Evolutionary conservation across 23 red algal species (phyloP).

Genomic region (Gracilaria vermiculophylla): DNA sequence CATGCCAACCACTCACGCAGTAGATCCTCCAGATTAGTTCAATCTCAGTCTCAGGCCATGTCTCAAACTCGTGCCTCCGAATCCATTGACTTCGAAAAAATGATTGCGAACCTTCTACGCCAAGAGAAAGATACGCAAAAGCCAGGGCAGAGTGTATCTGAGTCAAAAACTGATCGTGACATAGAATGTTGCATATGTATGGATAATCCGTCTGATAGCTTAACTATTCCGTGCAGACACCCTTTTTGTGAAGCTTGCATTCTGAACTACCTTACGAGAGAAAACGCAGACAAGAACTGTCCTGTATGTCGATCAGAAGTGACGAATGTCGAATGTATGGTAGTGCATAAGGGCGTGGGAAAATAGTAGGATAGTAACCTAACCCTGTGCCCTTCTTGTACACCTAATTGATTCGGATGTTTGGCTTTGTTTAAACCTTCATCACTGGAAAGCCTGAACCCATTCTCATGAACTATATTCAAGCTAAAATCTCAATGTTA

Average conservation of each 20-base stretch:
- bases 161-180: background rate
- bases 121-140: background rate
- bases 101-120: background rate
- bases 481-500: too few relatives aligned
- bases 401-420: too few relatives aligned
- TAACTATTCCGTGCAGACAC: slow-evolving; percentile 31
- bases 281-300: slow-evolving; percentile 17
- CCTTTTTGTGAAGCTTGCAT: slow-evolving; percentile 39
- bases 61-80: background rate
- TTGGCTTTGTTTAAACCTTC: too few relatives aligned
- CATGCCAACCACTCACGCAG: background rate
- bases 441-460: too few relatives aligned
- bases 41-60: background rate
- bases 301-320: slow-evolving; percentile 38
- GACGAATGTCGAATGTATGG: slow-evolving; percentile 9
- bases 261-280: slow-evolving; percentile 28
- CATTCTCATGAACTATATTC: too few relatives aligned
- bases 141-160: background rate
- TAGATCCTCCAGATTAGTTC: background rate
- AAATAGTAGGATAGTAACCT: too few relatives aligned
- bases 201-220: slow-evolving; percentile 23
- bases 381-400: too few relatives aligned
- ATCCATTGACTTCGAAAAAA: background rate
- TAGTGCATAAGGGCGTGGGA: background rate
- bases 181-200: slow-evolving; percentile 47